Evolutionary conservation across 345 rosid species (phyloP), one percentile per base, ranked within the genome.

Genomic region (Eucalyptus shirleyi): DNA sequence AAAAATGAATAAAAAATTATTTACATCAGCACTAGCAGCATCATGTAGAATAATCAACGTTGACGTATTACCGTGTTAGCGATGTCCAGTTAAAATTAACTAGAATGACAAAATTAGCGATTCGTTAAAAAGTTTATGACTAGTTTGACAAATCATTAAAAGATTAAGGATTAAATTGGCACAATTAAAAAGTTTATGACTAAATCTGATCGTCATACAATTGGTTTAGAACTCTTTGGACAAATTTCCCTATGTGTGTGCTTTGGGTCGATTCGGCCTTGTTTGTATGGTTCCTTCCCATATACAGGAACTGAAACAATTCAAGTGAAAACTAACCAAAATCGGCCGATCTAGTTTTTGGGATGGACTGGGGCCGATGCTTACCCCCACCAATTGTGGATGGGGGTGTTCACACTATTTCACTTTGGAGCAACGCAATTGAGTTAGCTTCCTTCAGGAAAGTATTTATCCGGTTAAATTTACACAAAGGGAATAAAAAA

Each of bases 41-140:
- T 0, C 51, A 15, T 6, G 3, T 5, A 19, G 2, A 1, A 19
- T 53, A 53, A 4, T 19, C 5, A 0, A 53, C 5, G 0, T 53
- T 19, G 5, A 53, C 2, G 2, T 3, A 19, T 4, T 0, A 0
- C 24, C 5, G 8, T 19, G 5, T 53, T 53, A 53, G 4, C 2
- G 0, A 19, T 53, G 2, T 53, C 4, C 1, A 2, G 2, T 53
- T 1, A 53, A 53, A 53, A 8, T 19, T 53, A 53, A 53, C 5
- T 0, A 4, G 1, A 53, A 53, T 8, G 59, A 19, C 11, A 3
- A 19, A 53, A 53, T 53, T 53, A 19, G 24, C 9, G 19, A 53
- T 3, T 53, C 0, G 24, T 53, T 53, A 53, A 53, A 19, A 53
- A 19, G 2, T 53, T 53, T 53, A 53, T 1, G 10, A 19, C 56